Evolutionary conservation across 108 stramenopile genomes (phyloP).

Genomic region (Fragilariopsis cylindrus): DNA sequence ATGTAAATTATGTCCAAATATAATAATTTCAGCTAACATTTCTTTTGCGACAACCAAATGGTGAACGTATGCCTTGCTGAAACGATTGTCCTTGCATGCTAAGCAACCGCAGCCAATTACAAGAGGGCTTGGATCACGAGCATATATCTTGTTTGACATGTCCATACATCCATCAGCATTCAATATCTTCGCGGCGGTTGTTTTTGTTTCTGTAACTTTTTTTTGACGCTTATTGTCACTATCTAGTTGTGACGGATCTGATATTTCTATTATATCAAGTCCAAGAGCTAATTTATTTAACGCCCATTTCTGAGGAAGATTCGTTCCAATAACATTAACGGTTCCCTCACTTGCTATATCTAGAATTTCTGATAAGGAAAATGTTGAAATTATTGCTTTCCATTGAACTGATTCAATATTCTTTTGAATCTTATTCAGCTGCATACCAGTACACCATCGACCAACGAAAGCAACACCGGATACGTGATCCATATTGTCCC

Average conservation of each 20-base stretch:
- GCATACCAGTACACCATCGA: conserved; percentile 18
- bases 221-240: conserved; percentile 19
- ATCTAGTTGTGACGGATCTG: conserved; percentile 4
- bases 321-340: conserved; percentile 36
- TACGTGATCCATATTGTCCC: conserved; percentile 9
- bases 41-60: conserved; percentile 82
- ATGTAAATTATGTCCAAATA: conserved; percentile 85
- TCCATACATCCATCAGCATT: conserved; percentile 56
- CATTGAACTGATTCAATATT: neutral
- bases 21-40: conserved; percentile 76
- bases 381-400: conserved; percentile 24
- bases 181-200: neutral
- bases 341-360: conserved; percentile 8
- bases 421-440: conserved; percentile 1
- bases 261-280: neutral
- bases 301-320: conserved; percentile 41
- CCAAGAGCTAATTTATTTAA: conserved; percentile 28
- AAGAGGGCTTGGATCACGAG: conserved; percentile 52
- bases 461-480: conserved; percentile 35
- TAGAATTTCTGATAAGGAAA: conserved; percentile 30
- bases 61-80: conserved; percentile 77
- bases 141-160: conserved; percentile 46
- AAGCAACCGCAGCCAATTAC: conserved; percentile 59
- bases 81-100: conserved; percentile 42
- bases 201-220: neutral